Evolutionary conservation across 1,284 basidiomycete genomes (phyloP), one percentile per base, ranked within the genome.

Genomic region (Phellopilus nigrolimitatus): DNA sequence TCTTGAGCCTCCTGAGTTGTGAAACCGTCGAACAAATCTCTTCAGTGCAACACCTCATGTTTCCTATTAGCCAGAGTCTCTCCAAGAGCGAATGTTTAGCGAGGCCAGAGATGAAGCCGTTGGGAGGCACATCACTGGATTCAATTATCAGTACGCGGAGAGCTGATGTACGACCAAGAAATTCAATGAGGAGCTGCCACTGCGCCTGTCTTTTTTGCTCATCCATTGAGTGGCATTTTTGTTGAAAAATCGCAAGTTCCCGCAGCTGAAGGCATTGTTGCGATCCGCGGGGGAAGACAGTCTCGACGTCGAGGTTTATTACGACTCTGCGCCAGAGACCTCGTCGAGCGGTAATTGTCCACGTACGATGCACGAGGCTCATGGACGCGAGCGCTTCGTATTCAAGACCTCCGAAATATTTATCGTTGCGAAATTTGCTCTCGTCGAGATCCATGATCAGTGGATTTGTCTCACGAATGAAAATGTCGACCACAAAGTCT

Each of bases 281-380:
- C 10, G 33, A 13, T 10, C n/a, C 10, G 10, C 17, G 13, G 9
- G 6, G n/a, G 21, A 24, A 2, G 12, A 30, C 9, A 13, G 7
- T 10, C 2, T 44, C 13, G 15, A 36, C 41, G 12, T 36, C 9
- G 19, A 28, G 22, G 15, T 30, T 21, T 15, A 51, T 6, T 28
- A 47, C 45, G 15, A 22, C 28, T 31, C 50, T 39, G 30, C 25
- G 33, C 33, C 47, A 47, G 12, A 54, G 34, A 6, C 33, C 36
- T 19, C 46, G 22, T 8, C 41, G 46, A 1, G 33, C 53, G 34
- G 34, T 7, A 4, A n/a, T 28, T 9, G 40, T 54, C 53, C 53
- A 54, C 10, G 53, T 21, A 28, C 47, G 31, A 40, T 54, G 53
- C 13, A 54, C 53, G 2, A 54, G 41, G 8, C 31, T 33, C 36